Conservation (phyloP, 192 early-diverging fungal genomes). For the Chytriomyces confervae region DNA sequence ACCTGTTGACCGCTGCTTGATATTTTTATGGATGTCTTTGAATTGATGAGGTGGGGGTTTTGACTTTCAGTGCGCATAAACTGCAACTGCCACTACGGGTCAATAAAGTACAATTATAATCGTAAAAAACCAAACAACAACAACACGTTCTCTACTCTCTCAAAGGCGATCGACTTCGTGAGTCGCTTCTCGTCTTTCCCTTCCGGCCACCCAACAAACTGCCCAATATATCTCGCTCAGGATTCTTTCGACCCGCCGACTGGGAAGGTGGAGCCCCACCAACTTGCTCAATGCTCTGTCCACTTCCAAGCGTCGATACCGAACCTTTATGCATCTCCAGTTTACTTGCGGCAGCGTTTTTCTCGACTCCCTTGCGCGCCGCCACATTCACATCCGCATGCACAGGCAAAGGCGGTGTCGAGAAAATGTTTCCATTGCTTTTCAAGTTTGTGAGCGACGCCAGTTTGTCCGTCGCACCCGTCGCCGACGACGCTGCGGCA, state of each 20-base stretch:
- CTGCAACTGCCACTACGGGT: too few relatives aligned
- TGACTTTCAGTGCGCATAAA: too few relatives aligned
- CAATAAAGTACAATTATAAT: too few relatives aligned
- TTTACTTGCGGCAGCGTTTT: too few relatives aligned
- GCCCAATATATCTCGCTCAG: constrained; percentile 9
- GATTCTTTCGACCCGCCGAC: not conserved
- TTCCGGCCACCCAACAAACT: constrained; percentile 9
- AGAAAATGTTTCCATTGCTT: not conserved
- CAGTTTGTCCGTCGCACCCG: not conserved
- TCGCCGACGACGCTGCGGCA: not conserved
- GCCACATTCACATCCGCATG: constrained; percentile 7
- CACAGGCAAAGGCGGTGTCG: not conserved
- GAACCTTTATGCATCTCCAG: not conserved
- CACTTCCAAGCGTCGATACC: constrained; percentile 11
- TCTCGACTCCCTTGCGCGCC: constrained; percentile 1
- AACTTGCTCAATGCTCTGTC: constrained; percentile 8
- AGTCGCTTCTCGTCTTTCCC: not conserved
- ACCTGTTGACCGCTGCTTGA: too few relatives aligned
- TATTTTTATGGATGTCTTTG: too few relatives aligned
- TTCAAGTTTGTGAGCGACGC: not conserved
- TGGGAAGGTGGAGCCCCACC: not conserved
- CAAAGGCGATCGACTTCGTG: constrained; percentile 27
- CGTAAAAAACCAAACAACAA: not conserved
- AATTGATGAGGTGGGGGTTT: too few relatives aligned
- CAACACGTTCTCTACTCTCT: not conserved